Conservation (phyloP, 495 filamentous ascomycete genomes). For the Apodospora peruviana region DNA sequence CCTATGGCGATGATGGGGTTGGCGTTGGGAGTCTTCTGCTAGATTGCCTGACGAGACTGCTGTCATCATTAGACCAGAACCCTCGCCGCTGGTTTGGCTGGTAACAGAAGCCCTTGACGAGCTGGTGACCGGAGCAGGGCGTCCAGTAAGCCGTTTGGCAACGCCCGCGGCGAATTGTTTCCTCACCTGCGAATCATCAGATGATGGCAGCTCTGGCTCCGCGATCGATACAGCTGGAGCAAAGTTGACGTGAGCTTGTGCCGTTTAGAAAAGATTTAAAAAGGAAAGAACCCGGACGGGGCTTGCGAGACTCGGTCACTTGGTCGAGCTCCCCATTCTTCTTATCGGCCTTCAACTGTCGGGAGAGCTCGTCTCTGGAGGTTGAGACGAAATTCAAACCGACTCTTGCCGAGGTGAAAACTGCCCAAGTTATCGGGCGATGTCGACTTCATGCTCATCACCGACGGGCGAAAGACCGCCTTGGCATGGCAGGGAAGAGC, state of each 20-base stretch:
- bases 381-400: too few species aligned
- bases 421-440: too few species aligned
- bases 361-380: too few species aligned
- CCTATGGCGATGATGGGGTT: conserved; percentile 28
- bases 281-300: too few species aligned
- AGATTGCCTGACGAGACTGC: conserved; percentile 19
- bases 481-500: too few species aligned
- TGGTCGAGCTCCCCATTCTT: too few species aligned
- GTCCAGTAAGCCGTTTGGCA: conserved; percentile 36
- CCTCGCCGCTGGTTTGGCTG: conserved; percentile 29
- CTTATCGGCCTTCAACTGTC: too few species aligned
- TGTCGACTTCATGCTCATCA: too few species aligned
- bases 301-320: too few species aligned
- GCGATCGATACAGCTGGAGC: conserved; percentile 43
- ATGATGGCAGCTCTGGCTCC: conserved; percentile 31
- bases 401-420: too few species aligned
- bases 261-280: too few species aligned
- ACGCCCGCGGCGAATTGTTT: conserved; percentile 40
- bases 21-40: conserved; percentile 25
- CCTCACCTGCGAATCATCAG: conserved; percentile 35
- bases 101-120: conserved; percentile 34
- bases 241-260: conserved; percentile 16
- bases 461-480: too few species aligned
- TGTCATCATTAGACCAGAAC: conserved; percentile 12
- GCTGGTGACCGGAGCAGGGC: conserved; percentile 23